A percentile compares a stretch with the other conserved stretches of the same genome.
These are phyloP conservation scores for Ustilago esculenta DNA, from an alignment of 1,284 basidiomycete species.

Conservation along the genomic window DNA sequence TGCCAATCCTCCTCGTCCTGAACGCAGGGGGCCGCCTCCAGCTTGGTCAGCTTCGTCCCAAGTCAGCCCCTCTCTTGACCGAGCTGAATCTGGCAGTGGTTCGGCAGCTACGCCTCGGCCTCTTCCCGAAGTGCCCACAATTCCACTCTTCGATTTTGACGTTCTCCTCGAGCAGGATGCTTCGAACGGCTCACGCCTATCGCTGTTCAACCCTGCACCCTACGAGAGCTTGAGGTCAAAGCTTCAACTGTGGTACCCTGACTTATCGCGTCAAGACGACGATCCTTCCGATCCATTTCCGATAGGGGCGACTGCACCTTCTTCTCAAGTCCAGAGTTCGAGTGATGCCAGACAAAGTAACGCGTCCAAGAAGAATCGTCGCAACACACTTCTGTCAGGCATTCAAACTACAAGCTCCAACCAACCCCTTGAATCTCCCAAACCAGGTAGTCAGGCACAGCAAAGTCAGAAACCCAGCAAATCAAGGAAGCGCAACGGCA, in stretches of 20 bases:
- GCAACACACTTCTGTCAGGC: not conserved
- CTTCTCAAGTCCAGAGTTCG: too few species aligned
- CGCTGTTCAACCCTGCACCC: slow-evolving; percentile 27
- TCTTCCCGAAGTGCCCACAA: slow-evolving; percentile 13
- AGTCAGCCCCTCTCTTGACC: not conserved
- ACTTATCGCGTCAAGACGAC: slow-evolving; percentile 2
- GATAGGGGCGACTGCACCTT: too few species aligned
- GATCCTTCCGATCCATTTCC: too few species aligned
- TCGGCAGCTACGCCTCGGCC: not conserved
- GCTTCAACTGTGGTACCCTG: slow-evolving; percentile 23
- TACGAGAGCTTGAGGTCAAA: slow-evolving; percentile 9
- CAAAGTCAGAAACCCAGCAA: not conserved
- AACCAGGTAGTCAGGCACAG: not conserved
- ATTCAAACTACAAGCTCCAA: not conserved
- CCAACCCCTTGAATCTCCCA: not conserved
- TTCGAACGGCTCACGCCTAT: slow-evolving; percentile 7
- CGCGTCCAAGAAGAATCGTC: not conserved
- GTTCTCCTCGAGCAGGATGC: slow-evolving; percentile 27
- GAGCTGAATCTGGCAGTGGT: not conserved
- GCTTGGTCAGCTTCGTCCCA: not conserved
- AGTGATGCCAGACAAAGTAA: not conserved
- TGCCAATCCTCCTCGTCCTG: not conserved
- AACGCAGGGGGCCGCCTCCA: too few species aligned
- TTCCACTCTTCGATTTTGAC: slow-evolving; percentile 43
- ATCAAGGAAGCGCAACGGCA: slow-evolving; percentile 6